These are phyloP conservation scores for Somion occarium DNA, from an alignment of 1,284 basidiomycete genomes.

Conservation along the genomic window DNA sequence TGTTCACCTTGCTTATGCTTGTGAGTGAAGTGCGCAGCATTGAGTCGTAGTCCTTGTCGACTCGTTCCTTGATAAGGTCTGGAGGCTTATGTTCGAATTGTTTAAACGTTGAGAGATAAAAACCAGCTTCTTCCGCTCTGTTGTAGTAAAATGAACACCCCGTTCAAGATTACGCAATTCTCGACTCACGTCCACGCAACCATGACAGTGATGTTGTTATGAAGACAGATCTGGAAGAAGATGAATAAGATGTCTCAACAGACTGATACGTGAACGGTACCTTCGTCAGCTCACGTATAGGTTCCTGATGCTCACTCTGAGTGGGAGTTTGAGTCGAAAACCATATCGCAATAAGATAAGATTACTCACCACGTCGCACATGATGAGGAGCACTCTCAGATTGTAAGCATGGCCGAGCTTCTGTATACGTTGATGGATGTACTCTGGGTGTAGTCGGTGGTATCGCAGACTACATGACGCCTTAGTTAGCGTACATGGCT, in stretches of 20 bases:
- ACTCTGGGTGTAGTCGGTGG: constrained; percentile 96
- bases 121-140: constrained; percentile 87
- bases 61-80: constrained; percentile 89
- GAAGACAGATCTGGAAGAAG: constrained; percentile 62
- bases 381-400: constrained; percentile 82
- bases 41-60: constrained; percentile 84
- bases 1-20: constrained; percentile 90
- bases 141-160: neutral
- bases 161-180: neutral
- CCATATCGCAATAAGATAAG: too few species aligned
- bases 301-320: constrained; percentile 85
- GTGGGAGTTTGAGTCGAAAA: constrained; percentile 1
- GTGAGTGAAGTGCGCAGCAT: constrained; percentile 86
- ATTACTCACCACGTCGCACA: constrained; percentile 84
- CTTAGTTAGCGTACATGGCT: too few species aligned
- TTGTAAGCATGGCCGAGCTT: constrained; percentile 80
- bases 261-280: constrained; percentile 20
- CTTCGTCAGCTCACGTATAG: constrained; percentile 92
- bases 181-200: constrained; percentile 84
- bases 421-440: constrained; percentile 88
- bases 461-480: constrained; percentile 76
- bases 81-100: constrained; percentile 92
- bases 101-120: constrained; percentile 90
- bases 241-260: too few species aligned
- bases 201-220: constrained; percentile 91